phyloP scores from a whole-genome alignment of 2,329 filamentous ascomycete genomes.

The Colletotrichum tofieldiae region DNA sequence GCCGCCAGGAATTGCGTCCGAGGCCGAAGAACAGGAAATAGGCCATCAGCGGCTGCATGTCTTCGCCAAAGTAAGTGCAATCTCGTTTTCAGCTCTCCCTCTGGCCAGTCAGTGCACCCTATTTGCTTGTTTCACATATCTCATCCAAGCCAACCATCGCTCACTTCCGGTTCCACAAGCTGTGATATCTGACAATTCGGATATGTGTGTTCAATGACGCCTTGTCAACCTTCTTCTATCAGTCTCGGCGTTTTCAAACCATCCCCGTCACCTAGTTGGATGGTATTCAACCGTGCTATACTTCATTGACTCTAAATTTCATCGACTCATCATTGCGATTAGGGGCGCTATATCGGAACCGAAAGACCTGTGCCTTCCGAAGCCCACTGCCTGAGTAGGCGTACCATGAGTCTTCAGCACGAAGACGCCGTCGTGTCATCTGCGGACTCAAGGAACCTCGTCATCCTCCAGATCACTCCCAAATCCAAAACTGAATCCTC shows the following conservation, averaged over 20 bases:
- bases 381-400: background rate
- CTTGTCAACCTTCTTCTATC: background rate
- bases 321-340: background rate
- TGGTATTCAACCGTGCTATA: background rate
- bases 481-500: conserved; percentile 71
- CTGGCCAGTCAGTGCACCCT: background rate
- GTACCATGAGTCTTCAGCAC: background rate
- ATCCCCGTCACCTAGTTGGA: background rate
- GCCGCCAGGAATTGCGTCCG: background rate
- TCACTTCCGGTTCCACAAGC: background rate
- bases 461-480: conserved; percentile 65
- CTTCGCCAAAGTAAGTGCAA: background rate
- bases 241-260: background rate
- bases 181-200: background rate
- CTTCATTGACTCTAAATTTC: too few relatives aligned
- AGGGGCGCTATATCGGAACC: background rate
- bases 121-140: background rate
- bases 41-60: background rate
- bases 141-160: background rate
- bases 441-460: conserved; percentile 35
- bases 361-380: background rate
- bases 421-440: background rate
- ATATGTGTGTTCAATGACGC: background rate
- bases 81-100: background rate
- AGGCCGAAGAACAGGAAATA: background rate